Base-by-base conservation (phyloP, 2,329 filamentous ascomycete genomes). In the Massarina eburnea region DNA sequence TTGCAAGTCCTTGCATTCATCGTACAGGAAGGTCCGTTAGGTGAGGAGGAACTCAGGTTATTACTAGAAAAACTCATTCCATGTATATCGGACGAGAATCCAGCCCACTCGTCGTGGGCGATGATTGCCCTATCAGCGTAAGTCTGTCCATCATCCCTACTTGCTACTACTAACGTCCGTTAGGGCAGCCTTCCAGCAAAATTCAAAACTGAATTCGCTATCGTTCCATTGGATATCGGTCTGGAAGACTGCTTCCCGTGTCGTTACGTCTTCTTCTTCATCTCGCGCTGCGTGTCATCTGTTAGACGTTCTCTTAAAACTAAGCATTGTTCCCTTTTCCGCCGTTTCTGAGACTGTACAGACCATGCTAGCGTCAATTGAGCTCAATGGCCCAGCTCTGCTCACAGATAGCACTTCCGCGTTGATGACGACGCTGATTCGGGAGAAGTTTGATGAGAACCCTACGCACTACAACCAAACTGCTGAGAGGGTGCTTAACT, bases 121-220 rank as follows among this genome's bases (percentile, higher is more conserved):
- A 83, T 95, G 75, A 68, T 96, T 41, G 86, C 85, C n/a, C 82
- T 90, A 62, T 78, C 89, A 51, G 89, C 88, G 89, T 91, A 73
- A 63, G 78, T 70, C 18, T 10, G 17, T 20, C 12, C n/a, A 33
- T 8, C 17, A 8, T 14, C 12, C 4, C 14, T 12, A 18, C 8
- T 22, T 29, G 20, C 6, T 32, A 22, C 30, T 48, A 20, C 46
- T 34, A 8, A 39, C 18, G 26, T 41, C 43, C 50, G 34, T 49
- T 41, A 70, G 67, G 10, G 55, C 64, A 38, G 64, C 67, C 7
- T 62, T 67, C 21, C 67, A 70, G 39, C 39, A 41, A 26, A 43
- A 43, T 17, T 56, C 67, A 21, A 58, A 38, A n/a, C 35, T 57
- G 38, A 21, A 55, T 8, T 36, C 43, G 7, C 62, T 83, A 9